Evolutionary conservation across 164 flowering plant species (phyloP).

Genomic region (Macadamia tetraphylla): DNA sequence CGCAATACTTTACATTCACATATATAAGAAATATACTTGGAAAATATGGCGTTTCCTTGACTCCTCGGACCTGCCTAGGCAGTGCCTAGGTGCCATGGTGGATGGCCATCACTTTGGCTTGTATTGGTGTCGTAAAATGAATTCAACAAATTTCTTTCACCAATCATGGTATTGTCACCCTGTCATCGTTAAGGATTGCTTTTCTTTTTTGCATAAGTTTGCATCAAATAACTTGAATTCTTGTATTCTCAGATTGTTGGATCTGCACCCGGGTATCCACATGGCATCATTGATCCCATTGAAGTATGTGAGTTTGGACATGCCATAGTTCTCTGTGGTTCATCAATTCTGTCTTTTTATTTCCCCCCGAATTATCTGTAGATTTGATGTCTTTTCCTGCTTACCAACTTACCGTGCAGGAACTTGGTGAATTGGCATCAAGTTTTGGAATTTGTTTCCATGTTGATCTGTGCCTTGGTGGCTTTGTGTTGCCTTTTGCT

Average conservation of each 20-base stretch:
- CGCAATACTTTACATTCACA: too few relatives aligned
- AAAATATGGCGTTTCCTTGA: too few relatives aligned
- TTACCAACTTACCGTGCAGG: conserved; percentile 34
- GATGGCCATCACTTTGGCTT: too few relatives aligned
- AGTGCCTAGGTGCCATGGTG: too few relatives aligned
- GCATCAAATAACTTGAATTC: conserved; percentile 2
- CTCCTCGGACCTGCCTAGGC: too few relatives aligned
- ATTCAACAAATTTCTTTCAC: too few relatives aligned
- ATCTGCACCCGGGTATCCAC: conserved; percentile 98
- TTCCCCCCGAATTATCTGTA: not conserved
- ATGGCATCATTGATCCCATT: conserved; percentile 95
- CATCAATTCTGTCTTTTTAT: not conserved
- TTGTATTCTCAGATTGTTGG: conserved; percentile 78
- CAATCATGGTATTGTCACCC: too few relatives aligned
- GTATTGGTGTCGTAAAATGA: too few relatives aligned
- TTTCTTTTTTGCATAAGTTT: not conserved
- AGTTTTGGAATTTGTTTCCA: conserved; percentile 76
- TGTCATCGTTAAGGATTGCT: not conserved
- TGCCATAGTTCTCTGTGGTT: not conserved
- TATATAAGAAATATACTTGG: too few relatives aligned
- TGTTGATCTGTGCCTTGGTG: conserved; percentile 98
- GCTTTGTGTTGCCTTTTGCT: conserved; percentile 95
- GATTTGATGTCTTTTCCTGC: conserved; percentile 4
- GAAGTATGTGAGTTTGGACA: conserved; percentile 41
- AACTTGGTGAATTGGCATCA: conserved; percentile 83